Evolutionary conservation across 768 basidiomycete species (phyloP).

Genomic region (Rhodotorula sphaerocarpa): DNA sequence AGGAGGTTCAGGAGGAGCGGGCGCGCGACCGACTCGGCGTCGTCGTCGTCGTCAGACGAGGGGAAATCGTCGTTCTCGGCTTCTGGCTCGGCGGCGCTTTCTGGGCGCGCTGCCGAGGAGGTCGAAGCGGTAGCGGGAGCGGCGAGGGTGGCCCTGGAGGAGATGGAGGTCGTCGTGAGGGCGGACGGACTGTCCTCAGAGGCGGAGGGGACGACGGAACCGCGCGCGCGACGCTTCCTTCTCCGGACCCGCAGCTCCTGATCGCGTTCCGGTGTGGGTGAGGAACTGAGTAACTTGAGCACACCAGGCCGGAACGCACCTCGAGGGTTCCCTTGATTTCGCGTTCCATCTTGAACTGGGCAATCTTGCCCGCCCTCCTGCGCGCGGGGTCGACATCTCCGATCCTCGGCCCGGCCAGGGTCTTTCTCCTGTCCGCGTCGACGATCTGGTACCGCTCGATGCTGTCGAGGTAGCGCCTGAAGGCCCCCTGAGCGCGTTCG

Average conservation of each 20-base stretch:
- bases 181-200: background rate
- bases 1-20: conserved; percentile 35
- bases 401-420: conserved; percentile 10
- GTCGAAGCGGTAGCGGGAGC: background rate
- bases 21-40: conserved; percentile 32
- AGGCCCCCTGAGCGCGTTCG: conserved; percentile 44
- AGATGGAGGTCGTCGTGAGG: conserved; percentile 2
- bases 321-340: conserved; percentile 57
- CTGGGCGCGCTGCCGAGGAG: no score
- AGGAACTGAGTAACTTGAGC: no score
- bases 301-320: conserved; percentile 45
- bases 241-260: conserved; percentile 19
- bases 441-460: conserved; percentile 60
- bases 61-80: conserved; percentile 26
- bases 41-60: conserved; percentile 23
- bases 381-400: conserved; percentile 55
- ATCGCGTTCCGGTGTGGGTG: background rate
- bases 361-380: conserved; percentile 79
- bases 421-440: conserved; percentile 53
- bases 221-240: background rate
- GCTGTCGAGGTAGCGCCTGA: conserved; percentile 31
- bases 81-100: conserved; percentile 1
- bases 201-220: background rate
- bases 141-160: conserved; percentile 3
- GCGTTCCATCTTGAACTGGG: conserved; percentile 72